These are phyloP conservation scores for Paracorniculantispora psalliotae DNA, from an alignment of 2,329 filamentous ascomycete species.

Conservation along the genomic window DNA sequence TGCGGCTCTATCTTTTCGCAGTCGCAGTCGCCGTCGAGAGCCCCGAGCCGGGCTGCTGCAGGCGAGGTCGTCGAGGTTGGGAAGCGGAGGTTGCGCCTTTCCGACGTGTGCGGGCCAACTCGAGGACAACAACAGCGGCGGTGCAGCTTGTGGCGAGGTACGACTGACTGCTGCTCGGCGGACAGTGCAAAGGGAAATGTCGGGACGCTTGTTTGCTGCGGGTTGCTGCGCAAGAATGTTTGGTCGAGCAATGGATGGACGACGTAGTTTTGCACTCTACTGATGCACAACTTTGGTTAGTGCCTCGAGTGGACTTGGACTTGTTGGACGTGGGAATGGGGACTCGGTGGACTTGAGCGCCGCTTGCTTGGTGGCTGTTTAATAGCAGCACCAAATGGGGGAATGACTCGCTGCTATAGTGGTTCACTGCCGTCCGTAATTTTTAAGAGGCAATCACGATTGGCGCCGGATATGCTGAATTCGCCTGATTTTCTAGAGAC, in stretches of 20 bases:
- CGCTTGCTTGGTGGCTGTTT: neutral
- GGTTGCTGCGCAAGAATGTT: neutral
- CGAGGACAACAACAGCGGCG: neutral
- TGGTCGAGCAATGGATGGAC: conserved; percentile 5
- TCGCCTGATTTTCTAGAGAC: neutral
- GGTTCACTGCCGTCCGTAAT: neutral
- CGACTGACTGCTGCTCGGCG: neutral
- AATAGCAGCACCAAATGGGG: neutral
- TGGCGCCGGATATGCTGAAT: too few relatives aligned
- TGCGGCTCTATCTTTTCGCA: neutral
- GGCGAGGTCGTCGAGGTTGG: conserved; percentile 3
- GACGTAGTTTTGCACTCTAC: conserved; percentile 11
- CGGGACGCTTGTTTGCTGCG: neutral
- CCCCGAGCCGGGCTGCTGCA: neutral
- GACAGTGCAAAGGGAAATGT: neutral
- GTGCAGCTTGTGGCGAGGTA: neutral
- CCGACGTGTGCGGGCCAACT: conserved; percentile 5
- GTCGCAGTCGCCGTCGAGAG: neutral
- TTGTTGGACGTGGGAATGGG: too few relatives aligned
- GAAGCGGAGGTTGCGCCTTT: conserved; percentile 4
- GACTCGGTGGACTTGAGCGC: neutral
- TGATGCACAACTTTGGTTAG: conserved; percentile 13
- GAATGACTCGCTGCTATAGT: conserved; percentile 2
- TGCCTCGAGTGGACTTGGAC: conserved; percentile 10
- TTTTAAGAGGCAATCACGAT: too few relatives aligned